Evolutionary conservation across 2,329 filamentous ascomycete species (phyloP).

Genomic region (Calonectria montana): DNA sequence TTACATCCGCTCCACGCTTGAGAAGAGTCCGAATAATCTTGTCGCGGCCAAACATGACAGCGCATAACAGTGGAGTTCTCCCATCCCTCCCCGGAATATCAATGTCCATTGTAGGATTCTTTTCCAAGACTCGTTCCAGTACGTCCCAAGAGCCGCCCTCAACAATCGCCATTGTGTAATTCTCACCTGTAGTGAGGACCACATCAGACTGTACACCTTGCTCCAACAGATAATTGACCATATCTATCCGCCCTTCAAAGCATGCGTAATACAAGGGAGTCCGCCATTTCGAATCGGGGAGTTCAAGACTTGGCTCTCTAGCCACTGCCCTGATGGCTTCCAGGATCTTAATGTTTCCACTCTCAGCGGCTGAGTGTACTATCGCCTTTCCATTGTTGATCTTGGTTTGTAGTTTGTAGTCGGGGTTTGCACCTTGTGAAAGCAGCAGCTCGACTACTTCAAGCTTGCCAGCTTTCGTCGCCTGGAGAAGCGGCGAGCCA

Average conservation of each 20-base stretch:
- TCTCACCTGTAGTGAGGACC: conserved; percentile 19
- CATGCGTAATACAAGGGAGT: conserved; percentile 33
- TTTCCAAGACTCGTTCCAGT: conserved; percentile 26
- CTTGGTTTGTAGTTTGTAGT: conserved; percentile 26
- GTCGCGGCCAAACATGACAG: conserved; percentile 10
- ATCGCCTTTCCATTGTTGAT: conserved; percentile 21
- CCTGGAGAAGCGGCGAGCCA: conserved; percentile 24
- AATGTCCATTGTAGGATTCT: conserved; percentile 26
- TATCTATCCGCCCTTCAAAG: conserved; percentile 19
- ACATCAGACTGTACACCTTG: conserved; percentile 24
- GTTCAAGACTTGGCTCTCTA: conserved; percentile 20
- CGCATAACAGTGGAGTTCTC: conserved; percentile 25
- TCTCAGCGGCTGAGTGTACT: conserved; percentile 28
- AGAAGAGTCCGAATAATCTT: conserved; percentile 24
- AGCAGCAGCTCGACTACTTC: conserved; percentile 26
- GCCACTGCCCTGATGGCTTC: conserved; percentile 18
- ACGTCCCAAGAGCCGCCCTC: conserved; percentile 25
- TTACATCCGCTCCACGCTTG: conserved; percentile 28
- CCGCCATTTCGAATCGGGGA: conserved; percentile 17
- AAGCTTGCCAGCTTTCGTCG: conserved; percentile 20
- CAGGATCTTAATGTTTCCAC: conserved; percentile 27
- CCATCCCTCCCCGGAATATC: conserved; percentile 18
- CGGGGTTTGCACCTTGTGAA: conserved; percentile 23
- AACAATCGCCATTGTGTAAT: conserved; percentile 23
- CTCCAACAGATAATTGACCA: conserved; percentile 31